Conservation (phyloP, 2,329 filamentous ascomycete species). For the Exophiala calicioides region DNA sequence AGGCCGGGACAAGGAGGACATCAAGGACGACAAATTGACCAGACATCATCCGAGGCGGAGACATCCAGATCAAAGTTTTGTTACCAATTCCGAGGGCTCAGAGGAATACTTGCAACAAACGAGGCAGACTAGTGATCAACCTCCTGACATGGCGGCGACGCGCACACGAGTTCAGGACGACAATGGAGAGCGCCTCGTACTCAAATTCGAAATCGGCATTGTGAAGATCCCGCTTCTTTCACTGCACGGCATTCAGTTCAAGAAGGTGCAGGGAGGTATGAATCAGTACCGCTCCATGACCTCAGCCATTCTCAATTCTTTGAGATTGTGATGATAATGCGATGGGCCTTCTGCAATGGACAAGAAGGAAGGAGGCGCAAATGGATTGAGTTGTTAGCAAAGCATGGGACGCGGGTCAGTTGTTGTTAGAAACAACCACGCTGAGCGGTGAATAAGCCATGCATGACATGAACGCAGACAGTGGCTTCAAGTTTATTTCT, state of each 20-base stretch:
- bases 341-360: too few species aligned
- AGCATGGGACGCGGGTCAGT: too few species aligned
- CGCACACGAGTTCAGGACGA: slow-evolving; percentile 90
- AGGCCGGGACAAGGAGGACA: slow-evolving; percentile 69
- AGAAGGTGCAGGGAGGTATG: slow-evolving; percentile 90
- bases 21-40: slow-evolving; percentile 56
- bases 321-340: slow-evolving; percentile 64
- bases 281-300: slow-evolving; percentile 99
- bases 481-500: too few species aligned
- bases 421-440: too few species aligned
- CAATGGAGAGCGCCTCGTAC: slow-evolving; percentile 76
- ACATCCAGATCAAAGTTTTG: slow-evolving; percentile 67
- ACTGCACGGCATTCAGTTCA: slow-evolving; percentile 95
- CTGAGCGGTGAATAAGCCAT: too few species aligned
- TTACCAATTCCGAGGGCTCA: slow-evolving; percentile 83
- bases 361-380: too few species aligned
- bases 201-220: slow-evolving; percentile 94
- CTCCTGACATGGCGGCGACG: slow-evolving; percentile 75
- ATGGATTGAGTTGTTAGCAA: too few species aligned
- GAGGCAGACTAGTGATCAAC: slow-evolving; percentile 50
- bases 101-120: slow-evolving; percentile 65
- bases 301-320: slow-evolving; percentile 84
- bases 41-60: slow-evolving; percentile 48
- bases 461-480: too few species aligned
- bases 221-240: slow-evolving; percentile 94